phyloP scores from a whole-genome alignment of 2,329 filamentous ascomycete genomes.

The Fusarium cicatricum region DNA sequence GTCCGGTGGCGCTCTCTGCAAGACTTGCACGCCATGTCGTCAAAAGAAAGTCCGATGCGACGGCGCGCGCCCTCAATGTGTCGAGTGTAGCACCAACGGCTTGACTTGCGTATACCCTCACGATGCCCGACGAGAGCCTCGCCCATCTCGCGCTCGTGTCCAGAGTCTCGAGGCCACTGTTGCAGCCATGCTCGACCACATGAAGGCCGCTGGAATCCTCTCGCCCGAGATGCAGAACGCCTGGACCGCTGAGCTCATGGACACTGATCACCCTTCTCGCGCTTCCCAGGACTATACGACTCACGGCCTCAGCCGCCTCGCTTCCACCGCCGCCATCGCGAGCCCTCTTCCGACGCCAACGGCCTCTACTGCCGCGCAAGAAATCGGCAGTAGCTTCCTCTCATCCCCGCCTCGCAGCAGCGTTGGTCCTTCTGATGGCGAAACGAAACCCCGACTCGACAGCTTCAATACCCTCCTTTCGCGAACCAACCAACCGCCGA shows the following conservation, averaged over 20 bases:
- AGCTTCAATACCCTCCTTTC: slow-evolving; percentile 39
- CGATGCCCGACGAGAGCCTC: slow-evolving; percentile 45
- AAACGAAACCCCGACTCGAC: slow-evolving; percentile 37
- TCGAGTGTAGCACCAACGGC: slow-evolving; percentile 42
- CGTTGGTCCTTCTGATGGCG: slow-evolving; percentile 39
- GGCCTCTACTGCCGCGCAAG: slow-evolving; percentile 36
- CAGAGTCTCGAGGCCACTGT: slow-evolving; percentile 44
- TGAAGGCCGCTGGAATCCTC: slow-evolving; percentile 45
- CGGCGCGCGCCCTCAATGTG: slow-evolving; percentile 45
- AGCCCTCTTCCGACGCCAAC: slow-evolving; percentile 42
- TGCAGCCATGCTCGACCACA: slow-evolving; percentile 44
- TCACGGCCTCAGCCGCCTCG: slow-evolving; percentile 41
- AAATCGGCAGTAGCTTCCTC: slow-evolving; percentile 41
- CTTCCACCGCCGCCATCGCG: slow-evolving; percentile 42
- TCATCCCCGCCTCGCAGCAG: slow-evolving; percentile 42
- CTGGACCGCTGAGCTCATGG: slow-evolving; percentile 42
- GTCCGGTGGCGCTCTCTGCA: slow-evolving; percentile 42
- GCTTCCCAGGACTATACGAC: slow-evolving; percentile 38
- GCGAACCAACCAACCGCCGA: slow-evolving; percentile 19
- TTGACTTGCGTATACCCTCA: slow-evolving; percentile 46
- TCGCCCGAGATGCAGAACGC: slow-evolving; percentile 39
- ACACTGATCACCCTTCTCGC: slow-evolving; percentile 30
- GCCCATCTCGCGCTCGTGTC: slow-evolving; percentile 44
- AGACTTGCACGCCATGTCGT: slow-evolving; percentile 48
- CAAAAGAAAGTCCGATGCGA: slow-evolving; percentile 50